Evolutionary conservation across 2,329 filamentous ascomycete species (phyloP).

Genomic region (Paecilomyces sp.): DNA sequence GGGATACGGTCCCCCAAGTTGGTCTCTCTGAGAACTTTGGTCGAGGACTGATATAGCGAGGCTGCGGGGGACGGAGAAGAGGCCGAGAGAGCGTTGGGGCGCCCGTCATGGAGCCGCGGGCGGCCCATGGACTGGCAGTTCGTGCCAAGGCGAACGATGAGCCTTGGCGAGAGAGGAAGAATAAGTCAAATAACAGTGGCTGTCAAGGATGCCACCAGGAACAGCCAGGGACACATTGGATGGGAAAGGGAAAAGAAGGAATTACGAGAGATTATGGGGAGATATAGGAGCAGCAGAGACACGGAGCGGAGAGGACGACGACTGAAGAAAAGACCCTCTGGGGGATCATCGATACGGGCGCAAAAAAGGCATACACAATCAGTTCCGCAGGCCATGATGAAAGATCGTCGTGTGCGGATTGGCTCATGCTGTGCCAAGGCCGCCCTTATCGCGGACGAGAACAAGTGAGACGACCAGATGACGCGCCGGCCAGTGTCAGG

Average conservation of each 20-base stretch:
- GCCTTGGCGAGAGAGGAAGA: slow-evolving; percentile 1
- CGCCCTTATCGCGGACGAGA: background rate
- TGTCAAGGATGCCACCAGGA: background rate
- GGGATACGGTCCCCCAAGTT: slow-evolving; percentile 22
- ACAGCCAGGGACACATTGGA: background rate
- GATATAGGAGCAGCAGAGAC: background rate
- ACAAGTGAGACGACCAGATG: background rate
- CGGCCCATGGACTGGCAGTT: background rate
- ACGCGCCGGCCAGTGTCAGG: background rate
- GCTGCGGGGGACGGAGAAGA: background rate
- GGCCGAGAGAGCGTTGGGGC: background rate
- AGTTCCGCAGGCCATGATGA: background rate
- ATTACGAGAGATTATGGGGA: background rate
- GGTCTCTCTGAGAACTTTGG: slow-evolving; percentile 5
- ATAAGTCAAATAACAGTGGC: no score
- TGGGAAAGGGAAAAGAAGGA: background rate
- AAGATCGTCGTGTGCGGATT: background rate
- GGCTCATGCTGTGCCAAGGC: background rate
- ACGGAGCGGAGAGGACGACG: background rate
- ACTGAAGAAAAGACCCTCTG: background rate
- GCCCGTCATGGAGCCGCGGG: background rate
- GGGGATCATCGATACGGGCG: background rate
- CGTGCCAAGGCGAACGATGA: background rate
- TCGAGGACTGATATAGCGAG: background rate
- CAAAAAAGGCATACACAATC: background rate